Percentiles rank a stretch among this genome's conserved stretches.
phyloP scores from a whole-genome alignment of 2,329 filamentous ascomycete species.

The Trichophyton verrucosum region DNA sequence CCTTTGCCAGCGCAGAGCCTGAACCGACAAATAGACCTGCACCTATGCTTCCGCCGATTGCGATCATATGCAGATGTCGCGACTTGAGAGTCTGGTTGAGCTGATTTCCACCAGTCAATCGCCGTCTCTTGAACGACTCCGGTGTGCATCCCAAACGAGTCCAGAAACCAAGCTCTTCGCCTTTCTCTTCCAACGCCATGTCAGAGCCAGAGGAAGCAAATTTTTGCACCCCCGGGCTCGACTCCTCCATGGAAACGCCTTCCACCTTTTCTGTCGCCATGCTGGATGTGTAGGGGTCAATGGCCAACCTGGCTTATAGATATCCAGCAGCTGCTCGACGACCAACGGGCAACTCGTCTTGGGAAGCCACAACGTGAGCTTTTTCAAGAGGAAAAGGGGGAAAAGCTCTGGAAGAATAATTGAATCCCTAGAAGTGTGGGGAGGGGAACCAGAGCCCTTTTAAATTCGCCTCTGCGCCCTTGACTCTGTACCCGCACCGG shows the following conservation, averaged over 20 bases:
- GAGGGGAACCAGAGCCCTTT: slow-evolving; percentile 1
- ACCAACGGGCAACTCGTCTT: background rate
- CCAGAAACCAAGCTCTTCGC: slow-evolving; percentile 20
- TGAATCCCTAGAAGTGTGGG: background rate
- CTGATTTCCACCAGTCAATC: slow-evolving; percentile 12
- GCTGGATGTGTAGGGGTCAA: background rate
- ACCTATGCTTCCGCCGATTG: slow-evolving; percentile 20
- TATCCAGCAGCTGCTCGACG: background rate
- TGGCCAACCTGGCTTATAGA: background rate
- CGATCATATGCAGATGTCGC: slow-evolving; percentile 31
- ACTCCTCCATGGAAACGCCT: background rate
- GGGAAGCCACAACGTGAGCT: background rate
- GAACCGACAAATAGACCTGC: slow-evolving; percentile 32
- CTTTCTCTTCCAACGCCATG: background rate
- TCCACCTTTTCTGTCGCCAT: background rate
- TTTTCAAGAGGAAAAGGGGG: background rate
- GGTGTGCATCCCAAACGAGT: slow-evolving; percentile 28
- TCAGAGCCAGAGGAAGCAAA: background rate
- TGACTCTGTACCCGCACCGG: background rate
- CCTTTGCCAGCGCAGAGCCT: slow-evolving; percentile 25
- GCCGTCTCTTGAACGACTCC: slow-evolving; percentile 28
- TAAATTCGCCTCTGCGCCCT: background rate
- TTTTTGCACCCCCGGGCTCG: background rate
- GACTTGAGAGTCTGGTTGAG: slow-evolving; percentile 21
- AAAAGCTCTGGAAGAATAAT: background rate